phyloP scores from a whole-genome alignment of 768 basidiomycete genomes.

The Boletus eberwhitei region DNA sequence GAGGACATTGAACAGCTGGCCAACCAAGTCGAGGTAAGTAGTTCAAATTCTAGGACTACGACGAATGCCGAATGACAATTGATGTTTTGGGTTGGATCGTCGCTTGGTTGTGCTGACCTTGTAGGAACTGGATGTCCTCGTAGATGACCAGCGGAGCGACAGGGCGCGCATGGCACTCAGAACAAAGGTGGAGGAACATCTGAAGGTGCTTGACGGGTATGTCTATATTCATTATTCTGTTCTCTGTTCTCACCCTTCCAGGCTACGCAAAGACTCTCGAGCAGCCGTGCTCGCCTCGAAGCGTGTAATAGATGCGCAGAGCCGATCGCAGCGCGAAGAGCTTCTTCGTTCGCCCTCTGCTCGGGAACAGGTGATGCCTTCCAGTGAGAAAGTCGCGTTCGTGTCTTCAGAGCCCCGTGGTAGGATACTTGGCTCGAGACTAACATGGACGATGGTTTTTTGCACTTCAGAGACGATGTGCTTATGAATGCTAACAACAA shows the following conservation, averaged over 20 bases:
- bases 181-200: conserved; percentile 47
- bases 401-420: conserved; percentile 25
- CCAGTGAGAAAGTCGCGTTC: conserved; percentile 61
- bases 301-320: conserved; percentile 60
- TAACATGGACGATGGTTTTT: not conserved
- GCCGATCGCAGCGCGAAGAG: conserved; percentile 62
- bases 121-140: conserved; percentile 64
- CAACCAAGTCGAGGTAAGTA: conserved; percentile 64
- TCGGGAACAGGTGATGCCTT: conserved; percentile 40
- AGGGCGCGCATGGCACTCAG: conserved; percentile 48
- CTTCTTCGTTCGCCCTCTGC: conserved; percentile 53
- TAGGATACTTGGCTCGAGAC: not conserved
- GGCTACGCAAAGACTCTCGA: conserved; percentile 61
- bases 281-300: conserved; percentile 73
- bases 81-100: not conserved
- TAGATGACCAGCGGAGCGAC: conserved; percentile 69
- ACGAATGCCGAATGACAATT: not conserved
- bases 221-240: conserved; percentile 16
- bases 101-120: not conserved
- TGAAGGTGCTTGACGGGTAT: conserved; percentile 49
- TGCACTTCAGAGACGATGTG: conserved; percentile 62
- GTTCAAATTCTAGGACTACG: not conserved
- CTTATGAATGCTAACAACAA: conserved; percentile 88
- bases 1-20: conserved; percentile 67
- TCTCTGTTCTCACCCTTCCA: conserved; percentile 24